phyloP scores from a whole-genome alignment of 495 filamentous ascomycete genomes.

The Trichoderma reesei region DNA sequence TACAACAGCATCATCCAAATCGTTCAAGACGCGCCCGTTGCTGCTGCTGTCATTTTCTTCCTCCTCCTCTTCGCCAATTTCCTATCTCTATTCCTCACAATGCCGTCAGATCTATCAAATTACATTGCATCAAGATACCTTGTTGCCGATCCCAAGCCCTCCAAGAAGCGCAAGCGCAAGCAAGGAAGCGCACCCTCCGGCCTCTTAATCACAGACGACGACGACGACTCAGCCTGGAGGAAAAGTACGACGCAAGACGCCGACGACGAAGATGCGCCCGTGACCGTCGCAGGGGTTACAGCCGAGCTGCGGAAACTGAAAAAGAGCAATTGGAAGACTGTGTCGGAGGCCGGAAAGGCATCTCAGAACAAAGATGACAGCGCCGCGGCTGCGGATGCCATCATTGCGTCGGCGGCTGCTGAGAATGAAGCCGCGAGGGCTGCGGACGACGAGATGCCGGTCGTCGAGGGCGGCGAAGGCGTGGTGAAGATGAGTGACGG shows the following conservation, averaged over 20 bases:
- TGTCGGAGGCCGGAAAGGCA: constrained; percentile 42
- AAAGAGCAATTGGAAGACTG: constrained; percentile 65
- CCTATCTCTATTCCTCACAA: constrained; percentile 13
- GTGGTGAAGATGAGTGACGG: constrained; percentile 68
- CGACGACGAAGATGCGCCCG: constrained; percentile 29
- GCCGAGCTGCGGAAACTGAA: constrained; percentile 72
- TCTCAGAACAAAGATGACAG: constrained; percentile 33
- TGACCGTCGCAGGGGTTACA: constrained; percentile 41
- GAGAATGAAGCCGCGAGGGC: constrained; percentile 47
- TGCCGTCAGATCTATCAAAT: constrained; percentile 60
- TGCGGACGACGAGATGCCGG: constrained; percentile 35
- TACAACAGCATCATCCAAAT: too few species aligned
- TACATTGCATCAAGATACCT: constrained; percentile 97
- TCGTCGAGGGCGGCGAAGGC: constrained; percentile 26
- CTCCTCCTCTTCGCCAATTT: neutral
- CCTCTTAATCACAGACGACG: constrained; percentile 82
- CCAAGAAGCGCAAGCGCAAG: constrained; percentile 83
- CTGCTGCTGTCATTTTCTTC: neutral
- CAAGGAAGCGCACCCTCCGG: constrained; percentile 46
- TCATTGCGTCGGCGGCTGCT: constrained; percentile 63
- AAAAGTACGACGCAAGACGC: constrained; percentile 31
- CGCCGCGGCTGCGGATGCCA: constrained; percentile 67
- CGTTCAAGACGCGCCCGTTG: neutral
- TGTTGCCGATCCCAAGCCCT: constrained; percentile 57
- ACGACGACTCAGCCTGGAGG: constrained; percentile 66